Conservation (phyloP, 2,329 filamentous ascomycete genomes). For the Fusarium sp. region DNA sequence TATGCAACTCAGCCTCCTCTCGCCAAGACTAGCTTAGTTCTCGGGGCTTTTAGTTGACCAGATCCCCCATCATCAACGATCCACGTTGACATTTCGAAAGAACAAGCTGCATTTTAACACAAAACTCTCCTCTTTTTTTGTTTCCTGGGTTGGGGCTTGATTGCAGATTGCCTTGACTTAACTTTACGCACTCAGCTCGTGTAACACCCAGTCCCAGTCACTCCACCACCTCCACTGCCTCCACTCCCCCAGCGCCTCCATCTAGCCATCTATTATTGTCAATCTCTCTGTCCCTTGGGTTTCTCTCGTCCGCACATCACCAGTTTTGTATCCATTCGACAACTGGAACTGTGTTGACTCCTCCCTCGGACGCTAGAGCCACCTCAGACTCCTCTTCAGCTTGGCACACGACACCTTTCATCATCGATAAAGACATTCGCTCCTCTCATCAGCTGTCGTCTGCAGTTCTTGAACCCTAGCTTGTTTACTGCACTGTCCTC, state of each 20-base stretch:
- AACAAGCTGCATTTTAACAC: slow-evolving; percentile 30
- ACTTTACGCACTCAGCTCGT: slow-evolving; percentile 38
- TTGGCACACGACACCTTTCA: slow-evolving; percentile 44
- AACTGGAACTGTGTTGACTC: slow-evolving; percentile 9
- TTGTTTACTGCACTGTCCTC: slow-evolving; percentile 35
- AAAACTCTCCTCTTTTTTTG: slow-evolving; percentile 29
- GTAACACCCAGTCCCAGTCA: slow-evolving; percentile 26
- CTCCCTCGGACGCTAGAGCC: slow-evolving; percentile 40
- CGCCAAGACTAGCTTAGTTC: slow-evolving; percentile 31
- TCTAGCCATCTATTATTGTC: slow-evolving; percentile 17
- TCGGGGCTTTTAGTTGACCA: slow-evolving; percentile 29
- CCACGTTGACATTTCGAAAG: not conserved
- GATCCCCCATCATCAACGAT: slow-evolving; percentile 19
- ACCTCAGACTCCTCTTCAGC: slow-evolving; percentile 31
- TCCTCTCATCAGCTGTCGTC: slow-evolving; percentile 36
- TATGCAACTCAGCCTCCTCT: slow-evolving; percentile 37
- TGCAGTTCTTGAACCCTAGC: slow-evolving; percentile 35
- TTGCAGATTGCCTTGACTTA: slow-evolving; percentile 5
- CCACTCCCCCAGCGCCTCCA: slow-evolving; percentile 30
- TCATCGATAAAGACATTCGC: slow-evolving; percentile 46
- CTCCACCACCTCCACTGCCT: slow-evolving; percentile 34
- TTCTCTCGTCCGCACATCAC: slow-evolving; percentile 30
- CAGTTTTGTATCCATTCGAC: slow-evolving; percentile 24
- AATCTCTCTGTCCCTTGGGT: slow-evolving; percentile 23
- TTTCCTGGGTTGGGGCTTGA: slow-evolving; percentile 4